A percentile compares a stretch with the other conserved stretches of the same genome.
phyloP scores from a whole-genome alignment of 176 grass and related monocot genomes.

The Oryza rufipogon region DNA sequence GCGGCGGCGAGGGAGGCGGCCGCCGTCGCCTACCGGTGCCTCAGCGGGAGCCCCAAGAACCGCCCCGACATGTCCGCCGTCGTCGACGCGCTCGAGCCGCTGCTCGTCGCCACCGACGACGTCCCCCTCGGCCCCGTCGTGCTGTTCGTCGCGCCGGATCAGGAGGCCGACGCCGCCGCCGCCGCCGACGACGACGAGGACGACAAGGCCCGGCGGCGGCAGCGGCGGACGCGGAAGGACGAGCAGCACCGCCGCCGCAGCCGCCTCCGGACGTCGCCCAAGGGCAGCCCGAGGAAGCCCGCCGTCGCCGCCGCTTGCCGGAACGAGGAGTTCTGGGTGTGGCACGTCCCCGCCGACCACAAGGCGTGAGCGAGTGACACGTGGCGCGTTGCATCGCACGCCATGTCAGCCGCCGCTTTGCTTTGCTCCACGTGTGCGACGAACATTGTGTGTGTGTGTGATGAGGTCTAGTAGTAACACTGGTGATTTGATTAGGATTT shows the following conservation, averaged over 20 bases:
- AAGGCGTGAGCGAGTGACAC: constrained; percentile 22
- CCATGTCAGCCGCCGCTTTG: background rate
- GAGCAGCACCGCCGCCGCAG: background rate
- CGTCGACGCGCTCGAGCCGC: constrained; percentile 75
- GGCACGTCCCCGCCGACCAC: constrained; percentile 49
- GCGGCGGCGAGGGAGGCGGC: constrained; percentile 71
- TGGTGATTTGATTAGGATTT: constrained; percentile 27
- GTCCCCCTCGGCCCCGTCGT: constrained; percentile 54
- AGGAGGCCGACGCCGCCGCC: constrained; percentile 1
- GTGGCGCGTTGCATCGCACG: background rate
- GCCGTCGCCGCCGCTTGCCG: background rate
- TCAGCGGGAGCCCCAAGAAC: constrained; percentile 72
- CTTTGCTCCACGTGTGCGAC: background rate
- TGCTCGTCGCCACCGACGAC: constrained; percentile 59
- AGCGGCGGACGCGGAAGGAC: background rate
- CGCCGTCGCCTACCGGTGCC: constrained; percentile 70
- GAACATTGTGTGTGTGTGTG: too few relatives aligned
- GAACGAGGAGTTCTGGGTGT: constrained; percentile 66
- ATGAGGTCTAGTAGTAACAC: background rate
- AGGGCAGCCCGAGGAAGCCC: constrained; percentile 48
- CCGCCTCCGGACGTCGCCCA: constrained; percentile 30
- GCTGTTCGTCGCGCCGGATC: constrained; percentile 54
- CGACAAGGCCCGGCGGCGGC: background rate
- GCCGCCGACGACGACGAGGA: background rate
- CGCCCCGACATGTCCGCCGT: constrained; percentile 80